Evolutionary conservation across 176 grass and related monocot genomes (phyloP).

Genomic region (Phoenix roebelenii): DNA sequence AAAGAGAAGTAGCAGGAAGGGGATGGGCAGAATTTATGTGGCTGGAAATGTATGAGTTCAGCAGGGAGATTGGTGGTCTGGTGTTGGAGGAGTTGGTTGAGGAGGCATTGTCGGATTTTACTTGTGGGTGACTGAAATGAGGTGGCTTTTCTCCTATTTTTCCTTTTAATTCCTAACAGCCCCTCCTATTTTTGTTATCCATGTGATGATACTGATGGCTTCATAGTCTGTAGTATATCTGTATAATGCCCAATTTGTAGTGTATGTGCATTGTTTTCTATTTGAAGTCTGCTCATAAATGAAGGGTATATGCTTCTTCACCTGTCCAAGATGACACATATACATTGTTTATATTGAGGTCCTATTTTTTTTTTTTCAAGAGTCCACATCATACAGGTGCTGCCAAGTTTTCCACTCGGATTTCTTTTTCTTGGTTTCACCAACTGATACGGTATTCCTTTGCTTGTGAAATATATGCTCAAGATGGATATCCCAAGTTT

Average conservation of each 20-base stretch:
- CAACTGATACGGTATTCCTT: no score
- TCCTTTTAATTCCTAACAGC: slow-evolving; percentile 28
- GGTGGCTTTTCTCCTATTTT: slow-evolving; percentile 47
- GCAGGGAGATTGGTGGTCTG: slow-evolving; percentile 30
- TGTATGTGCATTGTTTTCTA: slow-evolving; percentile 12
- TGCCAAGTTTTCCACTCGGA: no score
- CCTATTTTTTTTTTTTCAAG: not conserved
- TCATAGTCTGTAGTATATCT: slow-evolving; percentile 37
- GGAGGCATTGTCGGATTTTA: slow-evolving; percentile 45
- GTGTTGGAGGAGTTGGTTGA: slow-evolving; percentile 61
- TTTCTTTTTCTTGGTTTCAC: no score
- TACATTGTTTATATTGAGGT: no score
- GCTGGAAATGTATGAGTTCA: slow-evolving; percentile 53
- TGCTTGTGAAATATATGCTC: no score
- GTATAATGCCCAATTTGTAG: slow-evolving; percentile 24
- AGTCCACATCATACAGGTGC: slow-evolving; percentile 5
- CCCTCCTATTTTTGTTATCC: slow-evolving; percentile 11
- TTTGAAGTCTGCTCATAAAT: slow-evolving; percentile 5
- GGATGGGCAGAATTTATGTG: slow-evolving; percentile 16
- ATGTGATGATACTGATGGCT: slow-evolving; percentile 22
- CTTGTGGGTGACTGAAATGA: slow-evolving; percentile 23
- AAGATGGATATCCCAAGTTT: no score
- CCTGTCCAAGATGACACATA: not conserved
- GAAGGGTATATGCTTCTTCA: slow-evolving; percentile 10
- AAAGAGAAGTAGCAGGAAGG: slow-evolving; percentile 42